phyloP scores from a whole-genome alignment of 805 yeast species.

The Maudiozyma serrabonitensis region DNA sequence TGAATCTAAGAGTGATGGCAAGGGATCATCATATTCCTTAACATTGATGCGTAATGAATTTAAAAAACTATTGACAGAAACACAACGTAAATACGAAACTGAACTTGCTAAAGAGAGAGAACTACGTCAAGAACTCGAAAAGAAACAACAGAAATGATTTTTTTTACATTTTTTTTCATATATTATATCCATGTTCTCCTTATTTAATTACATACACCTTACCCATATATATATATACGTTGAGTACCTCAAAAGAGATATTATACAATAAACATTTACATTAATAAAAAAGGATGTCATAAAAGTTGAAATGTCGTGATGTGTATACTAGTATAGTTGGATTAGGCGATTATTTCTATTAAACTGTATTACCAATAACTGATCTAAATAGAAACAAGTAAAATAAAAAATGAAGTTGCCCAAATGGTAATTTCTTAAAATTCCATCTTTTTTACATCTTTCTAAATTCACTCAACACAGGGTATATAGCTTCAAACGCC shows the following conservation, averaged over 20 bases:
- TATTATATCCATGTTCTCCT: background rate
- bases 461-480: constrained; percentile 95
- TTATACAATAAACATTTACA: no score
- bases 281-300: no score
- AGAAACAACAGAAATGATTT: background rate
- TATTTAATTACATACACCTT: background rate
- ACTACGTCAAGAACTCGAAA: constrained; percentile 13
- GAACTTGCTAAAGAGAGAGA: constrained; percentile 49
- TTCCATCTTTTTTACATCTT: constrained; percentile 35
- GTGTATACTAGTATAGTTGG: no score
- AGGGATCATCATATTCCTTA: constrained; percentile 30
- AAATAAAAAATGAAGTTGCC: background rate
- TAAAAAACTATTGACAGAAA: constrained; percentile 51
- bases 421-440: background rate
- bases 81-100: constrained; percentile 50
- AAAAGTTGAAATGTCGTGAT: no score
- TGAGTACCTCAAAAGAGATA: no score
- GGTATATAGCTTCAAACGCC: constrained; percentile 96
- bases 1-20: background rate
- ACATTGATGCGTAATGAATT: constrained; percentile 59
- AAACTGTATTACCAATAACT: background rate
- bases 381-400: background rate
- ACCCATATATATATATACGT: background rate
- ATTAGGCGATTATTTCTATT: no score
- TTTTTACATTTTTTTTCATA: background rate